Conservation (phyloP, 805 yeast species). For the Naumovozyma baii region DNA sequence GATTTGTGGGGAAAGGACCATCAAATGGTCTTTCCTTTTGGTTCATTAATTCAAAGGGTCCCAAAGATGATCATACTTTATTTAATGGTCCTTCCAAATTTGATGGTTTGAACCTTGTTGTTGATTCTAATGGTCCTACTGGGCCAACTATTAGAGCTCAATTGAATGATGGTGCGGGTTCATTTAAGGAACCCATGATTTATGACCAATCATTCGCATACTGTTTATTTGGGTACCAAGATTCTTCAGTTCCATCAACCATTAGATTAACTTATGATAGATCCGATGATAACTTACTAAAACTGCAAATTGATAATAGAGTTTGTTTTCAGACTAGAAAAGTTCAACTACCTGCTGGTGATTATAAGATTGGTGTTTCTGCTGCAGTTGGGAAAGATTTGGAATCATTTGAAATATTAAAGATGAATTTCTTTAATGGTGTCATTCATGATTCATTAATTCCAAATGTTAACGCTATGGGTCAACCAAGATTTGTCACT, state of each 20-base stretch:
- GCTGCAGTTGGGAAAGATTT: constrained; percentile 37
- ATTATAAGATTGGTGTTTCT: constrained; percentile 43
- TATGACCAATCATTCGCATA: constrained; percentile 39
- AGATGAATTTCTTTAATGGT: constrained; percentile 45
- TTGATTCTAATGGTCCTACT: constrained; percentile 42
- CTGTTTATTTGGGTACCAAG: constrained; percentile 52
- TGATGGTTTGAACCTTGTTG: constrained; percentile 54
- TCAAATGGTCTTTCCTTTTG: constrained; percentile 51
- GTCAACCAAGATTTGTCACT: constrained; percentile 38
- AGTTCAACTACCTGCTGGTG: constrained; percentile 34
- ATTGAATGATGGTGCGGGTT: constrained; percentile 47
- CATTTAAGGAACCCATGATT: constrained; percentile 18
- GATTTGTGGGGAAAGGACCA: constrained; percentile 37
- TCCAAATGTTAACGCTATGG: constrained; percentile 42
- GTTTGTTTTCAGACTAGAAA: constrained; percentile 58
- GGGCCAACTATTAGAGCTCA: constrained; percentile 49
- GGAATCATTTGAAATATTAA: constrained; percentile 59
- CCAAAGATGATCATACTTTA: constrained; percentile 24
- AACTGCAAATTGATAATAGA: constrained; percentile 64
- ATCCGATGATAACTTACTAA: constrained; percentile 35
- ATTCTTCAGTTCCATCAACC: constrained; percentile 61
- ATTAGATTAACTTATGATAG: constrained; percentile 52
- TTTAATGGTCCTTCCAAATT: constrained; percentile 49
- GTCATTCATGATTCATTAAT: constrained; percentile 48
- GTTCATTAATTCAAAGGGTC: constrained; percentile 31